A percentile compares a stretch with the other conserved stretches of the same genome.
Conservation (phyloP, 2,329 filamentous ascomycete genomes). For the Trichoderma brevicompactum region DNA sequence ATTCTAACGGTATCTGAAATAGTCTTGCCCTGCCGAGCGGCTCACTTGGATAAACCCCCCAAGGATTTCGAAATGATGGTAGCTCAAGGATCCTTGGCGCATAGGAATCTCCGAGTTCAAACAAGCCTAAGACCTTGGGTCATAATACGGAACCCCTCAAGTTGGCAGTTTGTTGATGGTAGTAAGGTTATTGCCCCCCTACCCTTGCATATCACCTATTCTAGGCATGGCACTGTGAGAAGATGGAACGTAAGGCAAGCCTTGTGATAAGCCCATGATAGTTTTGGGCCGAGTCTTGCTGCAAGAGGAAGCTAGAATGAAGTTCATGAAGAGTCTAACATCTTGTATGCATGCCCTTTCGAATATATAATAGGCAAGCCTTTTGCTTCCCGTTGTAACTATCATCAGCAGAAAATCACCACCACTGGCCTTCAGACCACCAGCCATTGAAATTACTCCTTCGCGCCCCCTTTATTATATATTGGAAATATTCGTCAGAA, state of each 20-base stretch:
- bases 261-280: not conserved
- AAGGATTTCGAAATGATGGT: not conserved
- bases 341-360: not conserved
- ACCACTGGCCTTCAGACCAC: not conserved
- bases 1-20: not conserved
- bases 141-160: not conserved
- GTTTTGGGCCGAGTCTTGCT: not conserved
- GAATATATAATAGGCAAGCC: slow-evolving; percentile 1
- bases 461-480: too few species aligned
- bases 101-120: not conserved
- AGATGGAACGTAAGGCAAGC: not conserved
- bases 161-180: slow-evolving; percentile 1
- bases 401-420: not conserved
- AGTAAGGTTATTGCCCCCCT: not conserved
- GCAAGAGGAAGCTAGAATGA: not conserved
- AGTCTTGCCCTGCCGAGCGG: not conserved
- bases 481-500: not conserved
- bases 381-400: not conserved
- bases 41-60: not conserved
- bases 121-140: not conserved
- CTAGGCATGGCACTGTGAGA: not conserved
- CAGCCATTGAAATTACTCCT: not conserved
- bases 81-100: not conserved
- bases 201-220: not conserved
- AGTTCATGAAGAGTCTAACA: not conserved